Base-by-base conservation (phyloP, 192 early-diverging fungal species). In the Allomyces macrogynus region DNA sequence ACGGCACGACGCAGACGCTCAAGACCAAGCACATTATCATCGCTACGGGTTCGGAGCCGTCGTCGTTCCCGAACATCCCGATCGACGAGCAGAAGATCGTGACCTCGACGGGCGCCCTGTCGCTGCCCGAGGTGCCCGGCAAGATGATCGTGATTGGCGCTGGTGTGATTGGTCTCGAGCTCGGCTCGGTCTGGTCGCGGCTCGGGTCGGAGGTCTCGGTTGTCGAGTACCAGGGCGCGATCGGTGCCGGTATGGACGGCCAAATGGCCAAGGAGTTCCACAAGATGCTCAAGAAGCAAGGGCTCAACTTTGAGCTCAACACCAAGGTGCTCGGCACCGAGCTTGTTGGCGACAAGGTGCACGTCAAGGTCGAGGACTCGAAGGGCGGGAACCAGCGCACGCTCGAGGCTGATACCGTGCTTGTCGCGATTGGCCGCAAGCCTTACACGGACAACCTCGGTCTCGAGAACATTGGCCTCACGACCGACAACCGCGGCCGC, bases 81-180 rank as follows among this genome's bases (percentile, higher is more conserved):
- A 77, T 97, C 70, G 95, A 97, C 71, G 93, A 95, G 78, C 85
- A 91, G 81, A 82, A 85, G 73, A 95, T 98, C 67, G 87, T 98
- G 60, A 91, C 89, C 60, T 98, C 95, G n/a, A 98, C 95, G 20
- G 95, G 95, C 65, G 95, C 95, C 20, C 84, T 98, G 68, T 86
- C 89, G 26, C 81, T 98, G 68, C 80, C 87, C 70, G 83, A 92
- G 72, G 89, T 98, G 25, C 95, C 95, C 57, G 87, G 96, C 80
- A 94, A 93, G 80, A 89, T 98, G 90, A 84, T 95, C 62, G 93
- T 98, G 65, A 96, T 98, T 72, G 95, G 95, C 68, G 95, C 89
- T 64, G 95, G 95, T 79, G 93, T 98, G 69, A 98, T 98, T 79
- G 95, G 95, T 67, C 87, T 98, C 54, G 95, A 98, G 78, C 81